These are phyloP conservation scores for Chalciporus chontae DNA, from an alignment of 768 basidiomycete species.

Conservation along the genomic window DNA sequence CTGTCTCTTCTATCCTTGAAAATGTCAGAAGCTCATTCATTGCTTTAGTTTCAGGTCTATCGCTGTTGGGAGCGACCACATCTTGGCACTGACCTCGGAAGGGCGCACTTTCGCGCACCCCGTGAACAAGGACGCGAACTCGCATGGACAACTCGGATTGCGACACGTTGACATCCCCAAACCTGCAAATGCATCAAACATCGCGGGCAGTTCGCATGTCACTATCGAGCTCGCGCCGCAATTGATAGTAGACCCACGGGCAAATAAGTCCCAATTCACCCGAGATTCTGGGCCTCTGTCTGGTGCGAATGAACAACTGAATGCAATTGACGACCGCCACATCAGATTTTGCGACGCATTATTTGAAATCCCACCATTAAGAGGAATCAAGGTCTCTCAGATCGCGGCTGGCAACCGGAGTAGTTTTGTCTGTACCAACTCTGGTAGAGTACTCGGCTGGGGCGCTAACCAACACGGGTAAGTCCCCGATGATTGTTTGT, in stretches of 20 bases:
- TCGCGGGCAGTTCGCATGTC: conserved; percentile 30
- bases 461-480: conserved; percentile 88
- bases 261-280: conserved; percentile 41
- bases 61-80: conserved; percentile 66
- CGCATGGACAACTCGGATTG: conserved; percentile 80
- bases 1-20: conserved; percentile 5
- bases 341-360: conserved; percentile 67
- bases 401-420: conserved; percentile 68
- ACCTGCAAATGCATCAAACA: conserved; percentile 17
- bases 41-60: conserved; percentile 64
- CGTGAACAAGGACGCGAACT: conserved; percentile 69
- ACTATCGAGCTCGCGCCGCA: conserved; percentile 57
- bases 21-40: conserved; percentile 3
- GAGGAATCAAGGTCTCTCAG: conserved; percentile 59
- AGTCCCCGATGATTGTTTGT: conserved; percentile 8
- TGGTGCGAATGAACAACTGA: conserved; percentile 26
- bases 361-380: conserved; percentile 74
- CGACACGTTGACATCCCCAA: conserved; percentile 53
- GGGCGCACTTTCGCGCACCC: conserved; percentile 82
- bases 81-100: conserved; percentile 64
- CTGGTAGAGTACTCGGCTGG: conserved; percentile 80
- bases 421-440: conserved; percentile 66
- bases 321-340: conserved; percentile 33
- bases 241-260: conserved; percentile 47
- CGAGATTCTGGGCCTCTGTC: conserved; percentile 21